These are phyloP conservation scores for Orbilia quercus DNA, from an alignment of 2,329 filamentous ascomycete species.

Conservation along the genomic window DNA sequence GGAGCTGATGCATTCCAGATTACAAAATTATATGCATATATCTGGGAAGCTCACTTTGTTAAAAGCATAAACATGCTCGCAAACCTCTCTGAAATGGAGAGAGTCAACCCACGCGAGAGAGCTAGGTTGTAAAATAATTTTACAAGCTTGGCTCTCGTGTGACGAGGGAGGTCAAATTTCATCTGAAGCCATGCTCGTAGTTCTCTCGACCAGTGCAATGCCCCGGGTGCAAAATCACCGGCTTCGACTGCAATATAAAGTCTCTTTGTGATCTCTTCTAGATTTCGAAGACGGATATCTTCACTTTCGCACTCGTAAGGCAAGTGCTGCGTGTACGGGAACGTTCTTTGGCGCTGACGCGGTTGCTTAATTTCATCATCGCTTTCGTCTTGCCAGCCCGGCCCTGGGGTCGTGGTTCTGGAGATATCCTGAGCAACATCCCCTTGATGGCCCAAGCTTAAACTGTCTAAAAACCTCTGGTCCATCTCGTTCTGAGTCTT, in stretches of 20 bases:
- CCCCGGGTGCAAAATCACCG: slow-evolving; percentile 92
- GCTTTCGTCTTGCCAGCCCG: slow-evolving; percentile 66
- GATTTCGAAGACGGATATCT: slow-evolving; percentile 77
- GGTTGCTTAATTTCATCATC: slow-evolving; percentile 71
- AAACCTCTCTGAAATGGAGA: slow-evolving; percentile 84
- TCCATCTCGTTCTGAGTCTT: slow-evolving; percentile 22
- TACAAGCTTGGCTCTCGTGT: slow-evolving; percentile 83
- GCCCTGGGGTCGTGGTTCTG: slow-evolving; percentile 63
- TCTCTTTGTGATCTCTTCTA: slow-evolving; percentile 89
- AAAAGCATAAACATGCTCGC: slow-evolving; percentile 95
- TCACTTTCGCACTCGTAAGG: slow-evolving; percentile 90
- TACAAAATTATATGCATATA: slow-evolving; percentile 22
- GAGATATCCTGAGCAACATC: slow-evolving; percentile 53
- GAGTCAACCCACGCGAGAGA: slow-evolving; percentile 88
- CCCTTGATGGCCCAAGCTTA: slow-evolving; percentile 23
- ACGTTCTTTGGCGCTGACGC: slow-evolving; percentile 82
- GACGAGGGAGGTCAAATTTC: slow-evolving; percentile 94
- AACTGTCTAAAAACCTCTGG: slow-evolving; percentile 45
- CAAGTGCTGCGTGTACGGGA: slow-evolving; percentile 89
- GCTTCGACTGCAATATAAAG: slow-evolving; percentile 91
- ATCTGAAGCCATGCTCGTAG: slow-evolving; percentile 93
- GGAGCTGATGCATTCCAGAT: slow-evolving; percentile 49
- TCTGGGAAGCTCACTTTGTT: slow-evolving; percentile 77
- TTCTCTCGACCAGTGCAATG: slow-evolving; percentile 96
- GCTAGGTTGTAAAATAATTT: slow-evolving; percentile 94